These are phyloP conservation scores for Candida sanyiensis DNA, from an alignment of 805 yeast species.

Conservation along the genomic window DNA sequence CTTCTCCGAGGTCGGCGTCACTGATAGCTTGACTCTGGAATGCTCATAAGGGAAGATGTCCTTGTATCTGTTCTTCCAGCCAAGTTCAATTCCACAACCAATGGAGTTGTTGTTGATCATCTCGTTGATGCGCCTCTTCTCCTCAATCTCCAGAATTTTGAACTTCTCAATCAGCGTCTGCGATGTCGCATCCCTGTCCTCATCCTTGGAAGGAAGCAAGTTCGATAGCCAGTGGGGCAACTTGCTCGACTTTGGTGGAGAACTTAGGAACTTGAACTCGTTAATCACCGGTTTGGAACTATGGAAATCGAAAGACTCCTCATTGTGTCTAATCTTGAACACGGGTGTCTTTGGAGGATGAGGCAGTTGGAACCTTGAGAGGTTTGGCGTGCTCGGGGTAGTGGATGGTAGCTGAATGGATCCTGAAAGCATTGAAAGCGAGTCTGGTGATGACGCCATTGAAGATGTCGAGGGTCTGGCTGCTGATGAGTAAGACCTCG, in stretches of 20 bases:
- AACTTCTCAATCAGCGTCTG: slow-evolving; percentile 47
- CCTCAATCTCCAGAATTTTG: slow-evolving; percentile 60
- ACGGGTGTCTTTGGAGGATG: slow-evolving; percentile 35
- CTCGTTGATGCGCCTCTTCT: slow-evolving; percentile 56
- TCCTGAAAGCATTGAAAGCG: slow-evolving; percentile 6
- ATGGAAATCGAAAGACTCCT: slow-evolving; percentile 34
- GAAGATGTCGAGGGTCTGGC: slow-evolving; percentile 11
- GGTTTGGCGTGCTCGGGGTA: slow-evolving; percentile 20
- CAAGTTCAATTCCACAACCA: slow-evolving; percentile 64
- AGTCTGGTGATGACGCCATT: slow-evolving; percentile 7
- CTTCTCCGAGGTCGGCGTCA: slow-evolving; percentile 8
- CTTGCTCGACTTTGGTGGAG: slow-evolving; percentile 3
- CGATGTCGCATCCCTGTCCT: slow-evolving; percentile 20
- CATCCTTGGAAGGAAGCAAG: slow-evolving; percentile 17
- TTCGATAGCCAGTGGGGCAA: slow-evolving; percentile 53
- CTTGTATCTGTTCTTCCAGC: slow-evolving; percentile 78
- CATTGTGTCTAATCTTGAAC: slow-evolving; percentile 47
- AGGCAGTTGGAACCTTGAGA: slow-evolving; percentile 52
- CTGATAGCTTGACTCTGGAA: slow-evolving; percentile 61
- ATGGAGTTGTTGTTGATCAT: slow-evolving; percentile 24
- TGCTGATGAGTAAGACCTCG: slow-evolving; percentile 21
- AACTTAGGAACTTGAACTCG: slow-evolving; percentile 19
- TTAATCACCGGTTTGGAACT: slow-evolving; percentile 16
- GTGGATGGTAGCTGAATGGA: slow-evolving; percentile 17
- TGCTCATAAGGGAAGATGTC: slow-evolving; percentile 87